Conservation (phyloP, 371 early-diverging fungal species). For the Syncephalis fuscata region DNA sequence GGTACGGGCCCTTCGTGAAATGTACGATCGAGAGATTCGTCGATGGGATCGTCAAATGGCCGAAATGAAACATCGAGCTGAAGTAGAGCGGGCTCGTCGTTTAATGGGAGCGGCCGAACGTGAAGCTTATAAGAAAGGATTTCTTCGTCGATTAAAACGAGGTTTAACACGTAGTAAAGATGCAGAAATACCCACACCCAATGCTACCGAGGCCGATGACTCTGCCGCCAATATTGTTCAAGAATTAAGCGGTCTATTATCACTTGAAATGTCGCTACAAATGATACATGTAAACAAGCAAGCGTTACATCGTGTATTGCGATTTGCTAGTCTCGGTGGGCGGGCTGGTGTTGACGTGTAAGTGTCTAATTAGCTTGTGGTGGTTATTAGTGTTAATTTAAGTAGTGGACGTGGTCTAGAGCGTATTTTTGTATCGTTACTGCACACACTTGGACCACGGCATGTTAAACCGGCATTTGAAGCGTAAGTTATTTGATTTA, state of each 20-base stretch:
- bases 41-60: no score
- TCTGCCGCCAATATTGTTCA: conserved; percentile 18
- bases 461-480: conserved; percentile 58
- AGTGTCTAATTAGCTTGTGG: neutral
- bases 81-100: neutral
- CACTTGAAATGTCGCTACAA: conserved; percentile 57
- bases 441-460: conserved; percentile 33
- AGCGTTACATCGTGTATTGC: conserved; percentile 41
- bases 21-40: no score
- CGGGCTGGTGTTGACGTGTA: conserved; percentile 14
- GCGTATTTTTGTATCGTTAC: conserved; percentile 37
- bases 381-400: neutral
- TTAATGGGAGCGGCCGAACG: conserved; percentile 1
- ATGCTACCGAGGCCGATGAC: conserved; percentile 4
- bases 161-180: conserved; percentile 7
- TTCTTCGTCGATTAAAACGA: conserved; percentile 2
- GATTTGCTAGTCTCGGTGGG: conserved; percentile 27
- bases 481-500: conserved; percentile 15
- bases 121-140: conserved; percentile 2
- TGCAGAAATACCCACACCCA: neutral
- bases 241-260: conserved; percentile 43
- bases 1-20: no score
- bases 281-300: conserved; percentile 72
- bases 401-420: conserved; percentile 34
- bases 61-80: no score